Evolutionary conservation across 2,329 filamentous ascomycete genomes (phyloP), one percentile per base, ranked within the genome.

Genomic region (Pestalotiopsis sp.): DNA sequence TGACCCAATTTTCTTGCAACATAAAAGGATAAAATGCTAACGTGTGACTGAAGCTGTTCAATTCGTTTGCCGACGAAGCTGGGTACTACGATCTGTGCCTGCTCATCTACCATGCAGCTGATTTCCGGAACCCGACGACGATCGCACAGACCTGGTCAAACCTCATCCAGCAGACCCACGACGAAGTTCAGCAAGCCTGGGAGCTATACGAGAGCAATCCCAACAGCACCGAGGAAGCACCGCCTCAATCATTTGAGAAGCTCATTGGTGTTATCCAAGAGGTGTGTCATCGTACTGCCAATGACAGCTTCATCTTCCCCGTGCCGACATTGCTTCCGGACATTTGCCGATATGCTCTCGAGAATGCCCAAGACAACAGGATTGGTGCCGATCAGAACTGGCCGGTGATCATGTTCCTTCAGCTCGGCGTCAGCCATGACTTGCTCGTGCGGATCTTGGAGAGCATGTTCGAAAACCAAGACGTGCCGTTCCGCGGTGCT

Each of bases 41-140:
- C 57, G 7, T 20, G 67, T 11, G 27, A 55, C 39, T 20, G 3
- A 76, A 97, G 90, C 89, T 99, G n/a, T 99, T 94, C 83, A 97
- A 98, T 78, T 85, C 90, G 71, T 99, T 94, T 75, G 94, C 95
- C 67, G 95, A 98, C 76, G 91, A 93, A 76, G 96, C 94, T 2
- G 92, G 90, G 64, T 99, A 99, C 85, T 95, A 94, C 81, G 96
- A 98, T 78, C 88, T 99, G 64, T 97, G 93, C 77, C 88, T 99
- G 9, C 86, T 95, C 69, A 97, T 99, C 76, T 98, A 95, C 83
- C 92, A 97, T 79, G 89, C 92, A 1, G 95, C 95, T 60, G 94
- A 98, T 79, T 93, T 97, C 83, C 92, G 95, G 74, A 97, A 95
- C 75, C 87, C 93, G 1, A 90, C 93, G 57, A 93, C 96, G 71